A percentile compares a stretch with the other conserved stretches of the same genome.
phyloP scores from a whole-genome alignment of 805 yeast genomes.

The Ogataea minuta region DNA sequence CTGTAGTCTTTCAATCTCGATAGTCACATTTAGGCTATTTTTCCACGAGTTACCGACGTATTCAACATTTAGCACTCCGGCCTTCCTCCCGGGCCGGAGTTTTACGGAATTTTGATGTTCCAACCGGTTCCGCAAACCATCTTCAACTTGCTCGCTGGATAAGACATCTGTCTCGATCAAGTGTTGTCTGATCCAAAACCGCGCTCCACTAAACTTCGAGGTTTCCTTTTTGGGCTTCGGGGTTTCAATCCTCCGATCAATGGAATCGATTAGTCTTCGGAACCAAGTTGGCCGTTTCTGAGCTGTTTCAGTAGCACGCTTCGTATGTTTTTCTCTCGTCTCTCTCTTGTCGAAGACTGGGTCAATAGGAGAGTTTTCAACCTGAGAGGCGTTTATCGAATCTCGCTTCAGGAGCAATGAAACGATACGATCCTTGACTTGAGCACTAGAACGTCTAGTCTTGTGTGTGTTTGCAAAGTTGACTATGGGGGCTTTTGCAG shows the following conservation, averaged over 20 bases:
- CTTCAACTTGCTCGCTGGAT: conserved; percentile 6
- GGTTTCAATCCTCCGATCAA: conserved; percentile 1
- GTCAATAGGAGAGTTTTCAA: conserved; percentile 30
- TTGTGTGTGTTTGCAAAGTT: conserved; percentile 5
- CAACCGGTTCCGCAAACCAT: conserved; percentile 1
- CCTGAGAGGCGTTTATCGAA: conserved; percentile 11
- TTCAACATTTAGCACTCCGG: conserved; percentile 7
- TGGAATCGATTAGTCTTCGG: conserved; percentile 6
- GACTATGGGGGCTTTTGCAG: conserved; percentile 10
- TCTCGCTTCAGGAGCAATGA: conserved; percentile 13
- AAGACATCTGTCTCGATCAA: conserved; percentile 6
- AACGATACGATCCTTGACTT: conserved; percentile 13
- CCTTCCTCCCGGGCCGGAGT: conserved; percentile 4
- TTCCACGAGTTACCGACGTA: conserved; percentile 12
- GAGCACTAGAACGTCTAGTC: neutral
- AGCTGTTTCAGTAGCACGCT: neutral
- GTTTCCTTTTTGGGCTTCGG: neutral
- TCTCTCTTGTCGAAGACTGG: conserved; percentile 19
- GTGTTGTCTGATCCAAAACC: conserved; percentile 5
- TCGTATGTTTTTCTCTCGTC: conserved; percentile 5
- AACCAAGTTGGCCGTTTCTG: conserved; percentile 16
- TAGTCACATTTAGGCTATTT: conserved; percentile 16
- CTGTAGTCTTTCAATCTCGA: conserved; percentile 28
- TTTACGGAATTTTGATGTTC: conserved; percentile 9
- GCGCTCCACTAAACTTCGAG: neutral